These are phyloP conservation scores for Polychytrium aggregatum DNA, from an alignment of 192 early-diverging fungal genomes.

Conservation along the genomic window DNA sequence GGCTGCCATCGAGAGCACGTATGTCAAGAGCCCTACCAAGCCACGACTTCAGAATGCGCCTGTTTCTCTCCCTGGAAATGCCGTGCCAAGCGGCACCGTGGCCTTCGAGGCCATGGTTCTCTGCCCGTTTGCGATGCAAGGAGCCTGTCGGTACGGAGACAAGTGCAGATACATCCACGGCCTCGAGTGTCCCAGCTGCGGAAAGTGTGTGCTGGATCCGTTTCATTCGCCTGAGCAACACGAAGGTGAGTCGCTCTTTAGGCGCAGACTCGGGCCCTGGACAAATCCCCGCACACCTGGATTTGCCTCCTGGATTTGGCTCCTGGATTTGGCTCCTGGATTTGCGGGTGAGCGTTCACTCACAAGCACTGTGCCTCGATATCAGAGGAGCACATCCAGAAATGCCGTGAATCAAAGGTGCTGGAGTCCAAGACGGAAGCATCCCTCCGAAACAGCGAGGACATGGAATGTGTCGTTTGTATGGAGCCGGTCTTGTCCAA, in stretches of 20 bases:
- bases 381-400: slow-evolving; percentile 11
- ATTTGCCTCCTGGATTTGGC: too few species aligned
- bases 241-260: slow-evolving; percentile 3
- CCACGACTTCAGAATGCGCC: too few species aligned
- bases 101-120: slow-evolving; percentile 10
- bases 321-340: too few species aligned
- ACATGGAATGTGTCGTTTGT: slow-evolving; percentile 40
- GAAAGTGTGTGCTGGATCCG: slow-evolving; percentile 27
- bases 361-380: too few species aligned
- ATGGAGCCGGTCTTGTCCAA: slow-evolving; percentile 31
- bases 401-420: neutral
- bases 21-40: too few species aligned
- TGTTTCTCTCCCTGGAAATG: too few species aligned
- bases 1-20: too few species aligned
- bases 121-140: slow-evolving; percentile 34
- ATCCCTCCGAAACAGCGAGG: slow-evolving; percentile 7
- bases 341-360: too few species aligned
- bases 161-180: slow-evolving; percentile 31
- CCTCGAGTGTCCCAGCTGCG: slow-evolving; percentile 27
- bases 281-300: too few species aligned
- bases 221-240: slow-evolving; percentile 3
- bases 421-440: neutral
- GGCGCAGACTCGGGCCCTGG: too few species aligned
- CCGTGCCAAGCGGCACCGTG: too few species aligned
- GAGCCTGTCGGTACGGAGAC: slow-evolving; percentile 24